Conservation (phyloP, 306 rosid species). For the Quercus agrifolia region DNA sequence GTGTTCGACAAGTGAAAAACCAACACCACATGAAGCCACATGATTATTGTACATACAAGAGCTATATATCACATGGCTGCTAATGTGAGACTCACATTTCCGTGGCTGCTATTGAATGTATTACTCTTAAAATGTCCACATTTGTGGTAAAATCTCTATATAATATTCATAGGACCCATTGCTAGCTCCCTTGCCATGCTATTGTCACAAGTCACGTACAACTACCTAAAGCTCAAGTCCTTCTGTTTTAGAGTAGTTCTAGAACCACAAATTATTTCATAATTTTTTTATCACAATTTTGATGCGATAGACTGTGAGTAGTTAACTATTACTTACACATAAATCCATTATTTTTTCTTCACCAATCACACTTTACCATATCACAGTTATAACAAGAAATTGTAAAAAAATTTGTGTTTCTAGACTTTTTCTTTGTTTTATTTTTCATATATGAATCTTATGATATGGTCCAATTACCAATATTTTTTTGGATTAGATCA, state of each 20-base stretch:
- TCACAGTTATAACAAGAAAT: too few species aligned
- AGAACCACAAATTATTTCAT: too few species aligned
- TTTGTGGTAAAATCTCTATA: not conserved
- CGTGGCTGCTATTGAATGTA: not conserved
- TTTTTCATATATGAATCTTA: not conserved
- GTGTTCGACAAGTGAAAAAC: not conserved
- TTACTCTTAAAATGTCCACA: not conserved
- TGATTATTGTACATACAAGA: not conserved
- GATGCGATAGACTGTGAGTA: accelerated
- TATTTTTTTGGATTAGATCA: not conserved
- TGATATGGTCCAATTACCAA: slow-evolving; percentile 4
- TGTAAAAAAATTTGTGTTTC: too few species aligned
- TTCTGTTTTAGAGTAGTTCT: too few species aligned
- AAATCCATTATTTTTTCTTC: too few species aligned
- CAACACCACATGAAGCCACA: not conserved
- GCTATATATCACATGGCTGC: not conserved
- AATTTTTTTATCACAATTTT: too few species aligned
- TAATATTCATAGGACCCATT: not conserved
- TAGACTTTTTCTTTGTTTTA: not conserved
- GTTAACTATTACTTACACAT: too few species aligned
- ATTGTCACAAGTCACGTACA: not conserved
- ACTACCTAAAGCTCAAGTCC: not conserved
- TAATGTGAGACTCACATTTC: not conserved
- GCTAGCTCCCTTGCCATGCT: not conserved
- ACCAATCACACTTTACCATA: too few species aligned